phyloP scores from a whole-genome alignment of 2,329 filamentous ascomycete genomes.

The Fusarium brachygibbosum region DNA sequence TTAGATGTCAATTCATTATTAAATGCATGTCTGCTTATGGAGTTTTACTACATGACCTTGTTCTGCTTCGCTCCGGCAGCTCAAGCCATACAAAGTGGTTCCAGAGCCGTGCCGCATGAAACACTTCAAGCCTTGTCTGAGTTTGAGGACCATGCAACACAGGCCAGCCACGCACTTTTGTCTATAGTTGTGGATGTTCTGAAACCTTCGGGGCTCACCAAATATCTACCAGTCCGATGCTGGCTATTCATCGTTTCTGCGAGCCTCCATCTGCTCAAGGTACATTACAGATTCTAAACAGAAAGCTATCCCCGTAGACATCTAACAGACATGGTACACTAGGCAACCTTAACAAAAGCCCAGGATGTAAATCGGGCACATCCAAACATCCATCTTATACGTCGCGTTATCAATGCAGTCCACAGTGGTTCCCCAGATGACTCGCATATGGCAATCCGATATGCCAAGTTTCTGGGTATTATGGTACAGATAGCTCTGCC shows the following conservation, averaged over 20 bases:
- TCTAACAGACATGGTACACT: not conserved
- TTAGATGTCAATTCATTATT: not conserved
- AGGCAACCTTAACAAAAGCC: not conserved
- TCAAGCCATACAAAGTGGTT: not conserved
- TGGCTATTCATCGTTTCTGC: not conserved
- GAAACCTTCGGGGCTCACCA: not conserved
- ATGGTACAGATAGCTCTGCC: not conserved
- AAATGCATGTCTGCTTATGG: not conserved
- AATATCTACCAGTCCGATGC: not conserved
- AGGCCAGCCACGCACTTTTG: not conserved
- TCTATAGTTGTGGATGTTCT: not conserved
- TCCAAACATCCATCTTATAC: not conserved
- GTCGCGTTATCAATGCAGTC: not conserved
- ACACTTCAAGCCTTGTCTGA: not conserved
- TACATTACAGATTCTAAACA: too few species aligned
- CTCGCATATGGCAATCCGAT: not conserved
- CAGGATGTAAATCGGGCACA: not conserved
- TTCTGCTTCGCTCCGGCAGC: not conserved
- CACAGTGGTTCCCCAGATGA: not conserved
- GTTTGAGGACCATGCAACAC: not conserved
- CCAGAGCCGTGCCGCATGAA: not conserved
- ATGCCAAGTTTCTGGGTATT: not conserved
- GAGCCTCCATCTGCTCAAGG: not conserved
- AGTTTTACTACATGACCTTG: not conserved
- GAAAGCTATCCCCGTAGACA: too few species aligned